Conservation (phyloP, 805 yeast genomes). For the Saccharomycopsis synnaedendra region DNA sequence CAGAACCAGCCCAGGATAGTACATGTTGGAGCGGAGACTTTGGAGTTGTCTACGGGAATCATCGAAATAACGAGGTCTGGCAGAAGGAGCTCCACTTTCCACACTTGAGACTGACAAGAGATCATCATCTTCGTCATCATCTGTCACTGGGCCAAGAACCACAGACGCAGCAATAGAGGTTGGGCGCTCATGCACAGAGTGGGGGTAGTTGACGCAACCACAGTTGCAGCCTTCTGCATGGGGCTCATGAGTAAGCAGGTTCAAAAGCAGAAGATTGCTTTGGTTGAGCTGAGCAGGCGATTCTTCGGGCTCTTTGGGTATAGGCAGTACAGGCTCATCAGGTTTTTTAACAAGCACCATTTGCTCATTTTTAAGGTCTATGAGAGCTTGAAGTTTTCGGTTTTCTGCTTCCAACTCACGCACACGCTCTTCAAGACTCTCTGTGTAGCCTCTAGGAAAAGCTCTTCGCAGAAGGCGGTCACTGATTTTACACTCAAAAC, state of each 20-base stretch:
- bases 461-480: conserved; percentile 80
- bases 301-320: background rate
- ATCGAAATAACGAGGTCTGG: conserved; percentile 10
- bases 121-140: conserved; percentile 35
- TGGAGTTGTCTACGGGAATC: conserved; percentile 9
- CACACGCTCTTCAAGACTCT: conserved; percentile 78
- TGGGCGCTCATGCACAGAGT: conserved; percentile 48
- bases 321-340: conserved; percentile 8
- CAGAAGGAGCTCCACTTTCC: conserved; percentile 3
- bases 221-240: conserved; percentile 44
- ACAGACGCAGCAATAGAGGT: conserved; percentile 57
- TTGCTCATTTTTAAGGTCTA: conserved; percentile 56
- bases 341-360: conserved; percentile 30
- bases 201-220: conserved; percentile 38
- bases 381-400: conserved; percentile 48
- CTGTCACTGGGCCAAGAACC: conserved; percentile 33
- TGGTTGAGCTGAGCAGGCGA: conserved; percentile 20
- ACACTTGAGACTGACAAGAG: conserved; percentile 20
- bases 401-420: conserved; percentile 78
- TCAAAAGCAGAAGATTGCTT: conserved; percentile 24
- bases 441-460: conserved; percentile 88
- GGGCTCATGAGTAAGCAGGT: conserved; percentile 23
- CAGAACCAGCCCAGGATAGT: conserved; percentile 24
- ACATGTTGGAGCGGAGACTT: conserved; percentile 5
- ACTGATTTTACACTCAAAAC: conserved; percentile 80